A percentile compares a stretch with the other conserved stretches of the same genome.
Conservation (phyloP, 2,329 filamentous ascomycete species). For the Thermomyces lanuginosus region DNA sequence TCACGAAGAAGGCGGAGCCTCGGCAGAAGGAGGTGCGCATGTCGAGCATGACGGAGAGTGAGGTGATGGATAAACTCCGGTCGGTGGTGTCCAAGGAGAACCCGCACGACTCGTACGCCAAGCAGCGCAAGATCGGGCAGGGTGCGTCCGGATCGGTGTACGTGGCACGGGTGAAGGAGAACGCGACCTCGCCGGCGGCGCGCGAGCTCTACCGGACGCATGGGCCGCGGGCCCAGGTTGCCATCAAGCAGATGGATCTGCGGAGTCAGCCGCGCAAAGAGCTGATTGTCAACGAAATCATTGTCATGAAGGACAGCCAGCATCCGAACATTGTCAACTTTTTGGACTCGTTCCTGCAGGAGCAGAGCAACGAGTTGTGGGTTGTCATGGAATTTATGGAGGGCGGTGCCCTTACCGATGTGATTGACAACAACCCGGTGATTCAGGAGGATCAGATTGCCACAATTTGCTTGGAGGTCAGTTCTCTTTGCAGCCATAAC, state of each 20-base stretch:
- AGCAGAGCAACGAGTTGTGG: slow-evolving; percentile 92
- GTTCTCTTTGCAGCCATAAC: slow-evolving; percentile 12
- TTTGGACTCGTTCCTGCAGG: slow-evolving; percentile 87
- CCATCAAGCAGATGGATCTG: slow-evolving; percentile 99
- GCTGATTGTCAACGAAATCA: slow-evolving; percentile 97
- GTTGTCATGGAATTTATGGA: slow-evolving; percentile 99
- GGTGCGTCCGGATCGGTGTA: slow-evolving; percentile 97
- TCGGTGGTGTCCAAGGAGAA: slow-evolving; percentile 93
- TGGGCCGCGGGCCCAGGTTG: slow-evolving; percentile 72
- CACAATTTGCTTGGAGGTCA: slow-evolving; percentile 88
- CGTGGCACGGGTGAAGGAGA: slow-evolving; percentile 86
- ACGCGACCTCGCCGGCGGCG: slow-evolving; percentile 63
- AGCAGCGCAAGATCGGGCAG: slow-evolving; percentile 99
- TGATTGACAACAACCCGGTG: slow-evolving; percentile 91
- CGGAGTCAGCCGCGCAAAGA: slow-evolving; percentile 95
- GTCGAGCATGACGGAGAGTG: slow-evolving; percentile 93
- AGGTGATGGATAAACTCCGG: slow-evolving; percentile 91
- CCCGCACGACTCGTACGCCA: slow-evolving; percentile 87
- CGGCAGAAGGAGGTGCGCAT: slow-evolving; percentile 88
- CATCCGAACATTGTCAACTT: slow-evolving; percentile 99
- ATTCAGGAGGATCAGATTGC: slow-evolving; percentile 97
- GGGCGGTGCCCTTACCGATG: slow-evolving; percentile 88
- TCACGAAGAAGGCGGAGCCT: slow-evolving; percentile 63
- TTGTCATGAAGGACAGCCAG: slow-evolving; percentile 99
- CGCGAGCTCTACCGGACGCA: slow-evolving; percentile 63